Evolutionary conservation across 2,329 filamentous ascomycete genomes (phyloP).

Genomic region (Phialophora tarda): DNA sequence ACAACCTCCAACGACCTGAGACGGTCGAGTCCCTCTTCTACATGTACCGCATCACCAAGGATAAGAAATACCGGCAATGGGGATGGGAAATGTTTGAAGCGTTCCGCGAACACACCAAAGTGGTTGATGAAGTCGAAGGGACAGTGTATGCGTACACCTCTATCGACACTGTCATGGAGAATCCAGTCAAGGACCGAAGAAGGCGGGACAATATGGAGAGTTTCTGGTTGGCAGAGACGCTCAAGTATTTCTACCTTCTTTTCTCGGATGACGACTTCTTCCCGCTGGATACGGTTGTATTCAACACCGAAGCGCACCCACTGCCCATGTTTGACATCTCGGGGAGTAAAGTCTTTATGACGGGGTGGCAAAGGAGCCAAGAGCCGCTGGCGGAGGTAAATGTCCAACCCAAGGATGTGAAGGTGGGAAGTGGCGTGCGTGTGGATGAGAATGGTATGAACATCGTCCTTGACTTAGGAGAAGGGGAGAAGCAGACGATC

Average conservation of each 20-base stretch:
- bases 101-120: slow-evolving; percentile 83
- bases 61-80: slow-evolving; percentile 88
- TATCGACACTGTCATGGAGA: slow-evolving; percentile 34
- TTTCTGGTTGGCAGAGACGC: slow-evolving; percentile 97
- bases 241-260: slow-evolving; percentile 96
- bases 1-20: slow-evolving; percentile 94
- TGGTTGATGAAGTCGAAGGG: slow-evolving; percentile 65
- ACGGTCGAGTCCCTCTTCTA: slow-evolving; percentile 97
- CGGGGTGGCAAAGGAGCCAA: slow-evolving; percentile 68
- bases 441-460: slow-evolving; percentile 24
- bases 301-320: slow-evolving; percentile 95
- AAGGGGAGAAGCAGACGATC: not conserved
- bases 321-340: slow-evolving; percentile 84
- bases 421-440: slow-evolving; percentile 25
- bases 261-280: slow-evolving; percentile 69
- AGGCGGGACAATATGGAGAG: slow-evolving; percentile 90
- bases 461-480: slow-evolving; percentile 7
- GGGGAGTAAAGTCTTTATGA: slow-evolving; percentile 69
- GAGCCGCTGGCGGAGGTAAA: not conserved
- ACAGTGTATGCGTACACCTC: slow-evolving; percentile 38
- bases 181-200: slow-evolving; percentile 31
- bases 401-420: not conserved
- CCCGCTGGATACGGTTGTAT: slow-evolving; percentile 76
- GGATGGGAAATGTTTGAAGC: slow-evolving; percentile 98
- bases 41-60: slow-evolving; percentile 97